phyloP scores from a whole-genome alignment of 495 filamentous ascomycete species.

The Penicillium roqueforti region DNA sequence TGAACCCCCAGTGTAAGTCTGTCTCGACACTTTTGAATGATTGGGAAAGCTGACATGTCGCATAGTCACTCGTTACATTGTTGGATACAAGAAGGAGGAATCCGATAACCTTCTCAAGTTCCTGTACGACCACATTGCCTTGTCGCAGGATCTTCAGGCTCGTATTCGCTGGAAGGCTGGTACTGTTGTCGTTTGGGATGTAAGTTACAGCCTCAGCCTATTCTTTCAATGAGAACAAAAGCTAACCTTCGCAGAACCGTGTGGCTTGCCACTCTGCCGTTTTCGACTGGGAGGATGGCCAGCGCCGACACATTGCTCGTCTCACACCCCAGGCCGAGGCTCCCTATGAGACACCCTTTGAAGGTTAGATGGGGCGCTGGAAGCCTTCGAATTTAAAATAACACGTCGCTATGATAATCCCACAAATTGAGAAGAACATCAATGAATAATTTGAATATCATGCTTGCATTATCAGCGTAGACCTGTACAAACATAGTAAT shows the following conservation, averaged over 20 bases:
- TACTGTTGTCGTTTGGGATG: slow-evolving; percentile 62
- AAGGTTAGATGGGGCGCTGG: slow-evolving; percentile 35
- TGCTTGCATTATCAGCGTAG: background rate
- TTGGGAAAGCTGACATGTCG: background rate
- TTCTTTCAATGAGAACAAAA: background rate
- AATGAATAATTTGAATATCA: background rate
- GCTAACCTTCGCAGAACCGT: slow-evolving; percentile 51
- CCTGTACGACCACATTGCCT: slow-evolving; percentile 59
- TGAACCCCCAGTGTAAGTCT: slow-evolving; percentile 78
- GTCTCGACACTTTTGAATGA: background rate
- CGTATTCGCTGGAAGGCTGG: slow-evolving; percentile 55
- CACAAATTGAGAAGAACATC: background rate
- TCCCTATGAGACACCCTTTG: slow-evolving; percentile 59
- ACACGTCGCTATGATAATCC: background rate
- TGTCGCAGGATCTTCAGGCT: slow-evolving; percentile 54
- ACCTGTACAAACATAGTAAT: too few relatives aligned
- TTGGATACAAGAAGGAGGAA: slow-evolving; percentile 66
- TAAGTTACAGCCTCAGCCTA: slow-evolving; percentile 23
- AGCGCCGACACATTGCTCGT: slow-evolving; percentile 73
- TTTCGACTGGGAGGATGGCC: slow-evolving; percentile 76
- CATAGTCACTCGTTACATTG: slow-evolving; percentile 54
- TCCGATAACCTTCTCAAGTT: slow-evolving; percentile 62
- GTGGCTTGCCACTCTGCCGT: slow-evolving; percentile 74
- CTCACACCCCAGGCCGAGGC: slow-evolving; percentile 81
- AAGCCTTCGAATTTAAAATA: background rate